Evolutionary conservation across 805 yeast genomes (phyloP).

Genomic region (Starmerella etchellsii): DNA sequence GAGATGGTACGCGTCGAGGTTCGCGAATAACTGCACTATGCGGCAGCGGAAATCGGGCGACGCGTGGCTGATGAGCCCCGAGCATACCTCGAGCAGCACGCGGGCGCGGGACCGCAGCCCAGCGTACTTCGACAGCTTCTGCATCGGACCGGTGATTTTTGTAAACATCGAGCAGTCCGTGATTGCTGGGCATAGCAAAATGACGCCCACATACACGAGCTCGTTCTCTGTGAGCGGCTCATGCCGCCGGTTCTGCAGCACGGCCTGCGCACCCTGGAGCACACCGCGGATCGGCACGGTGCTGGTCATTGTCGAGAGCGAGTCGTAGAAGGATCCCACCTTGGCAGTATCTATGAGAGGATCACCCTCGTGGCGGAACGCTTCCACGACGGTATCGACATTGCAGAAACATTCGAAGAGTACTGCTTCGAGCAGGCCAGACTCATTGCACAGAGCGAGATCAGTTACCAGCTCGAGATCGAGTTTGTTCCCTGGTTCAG

Average conservation of each 20-base stretch:
- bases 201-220: conserved; percentile 17
- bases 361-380: conserved; percentile 7
- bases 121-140: conserved; percentile 21
- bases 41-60: conserved; percentile 1
- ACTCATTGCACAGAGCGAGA: conserved; percentile 16
- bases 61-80: conserved; percentile 49
- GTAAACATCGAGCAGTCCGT: conserved; percentile 24
- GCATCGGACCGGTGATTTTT: conserved; percentile 23
- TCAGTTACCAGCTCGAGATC: conserved; percentile 19
- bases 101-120: conserved; percentile 33
- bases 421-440: conserved; percentile 18
- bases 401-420: conserved; percentile 17
- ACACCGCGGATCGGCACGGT: conserved; percentile 23
- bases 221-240: conserved; percentile 14
- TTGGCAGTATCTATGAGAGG: conserved; percentile 5
- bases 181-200: conserved; percentile 21
- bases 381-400: conserved; percentile 12
- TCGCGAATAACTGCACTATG: conserved; percentile 26
- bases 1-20: conserved; percentile 34
- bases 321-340: conserved; percentile 12
- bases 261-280: conserved; percentile 22
- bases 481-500: conserved; percentile 4
- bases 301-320: conserved; percentile 14
- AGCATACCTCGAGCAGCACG: conserved; percentile 52
- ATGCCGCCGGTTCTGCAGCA: conserved; percentile 16